Evolutionary conservation across 495 filamentous ascomycete genomes (phyloP), one percentile per base, ranked within the genome.

Genomic region (Arthonia radiata): DNA sequence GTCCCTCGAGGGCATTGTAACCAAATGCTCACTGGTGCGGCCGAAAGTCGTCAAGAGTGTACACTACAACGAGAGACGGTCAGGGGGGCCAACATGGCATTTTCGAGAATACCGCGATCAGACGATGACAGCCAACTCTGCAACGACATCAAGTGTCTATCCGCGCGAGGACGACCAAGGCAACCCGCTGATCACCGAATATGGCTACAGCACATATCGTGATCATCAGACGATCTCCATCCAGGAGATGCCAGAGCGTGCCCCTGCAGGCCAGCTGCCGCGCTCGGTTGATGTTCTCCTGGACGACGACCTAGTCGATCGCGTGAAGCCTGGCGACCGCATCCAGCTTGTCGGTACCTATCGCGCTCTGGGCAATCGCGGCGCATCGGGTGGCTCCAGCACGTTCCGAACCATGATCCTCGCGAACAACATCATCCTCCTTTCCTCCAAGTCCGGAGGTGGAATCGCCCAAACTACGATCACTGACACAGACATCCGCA

Each of bases 191-290:
- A 67, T 75, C 36, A 94, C 89, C 21, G 89, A 99, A 42, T 94
- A 92, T 47, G 86, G 86, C 5, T 78, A 89, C 48, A 86, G 70
- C 46, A 86, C 72, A 12, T 99, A 93, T 46, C 64, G 83, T 43
- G 86, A 99, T 44, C 89, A 99, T 47, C 86, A 99, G 44, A 82
- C 79, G 11, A 79, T 99, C 25, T 94, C 86, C 1, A 91, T 99
- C 40, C 86, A 99, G 56, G 86, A 99, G 59, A 99, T 99, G 86
- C 86, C 86, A 9, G 86, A 99, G 46, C 61, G 86, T 39, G 86
- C 86, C 14, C 86, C 86, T 15, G 83, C 86, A 28, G 86, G 86
- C 25, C 86, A 94, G 55, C 63, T 99, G 37, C 86, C 86, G 32
- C 68, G 86, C 31, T 80, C 82, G 25, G 86, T 94, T n/a, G 86